Base-by-base conservation (phyloP, 441 rosid species). In the Erodium chrysanthum region DNA sequence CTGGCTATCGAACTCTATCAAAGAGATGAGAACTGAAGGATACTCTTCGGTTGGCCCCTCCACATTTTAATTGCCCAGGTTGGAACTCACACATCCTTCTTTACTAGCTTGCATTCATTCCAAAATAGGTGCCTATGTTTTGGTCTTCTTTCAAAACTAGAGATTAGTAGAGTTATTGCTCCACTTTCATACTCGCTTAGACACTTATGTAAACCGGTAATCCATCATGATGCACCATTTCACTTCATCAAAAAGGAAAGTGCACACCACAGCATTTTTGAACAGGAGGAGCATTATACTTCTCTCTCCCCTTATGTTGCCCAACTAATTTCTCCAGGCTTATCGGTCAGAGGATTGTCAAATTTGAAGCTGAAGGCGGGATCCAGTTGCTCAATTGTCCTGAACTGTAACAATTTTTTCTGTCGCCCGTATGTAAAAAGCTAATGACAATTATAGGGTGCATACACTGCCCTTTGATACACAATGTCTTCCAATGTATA, bases 1-100 rank as follows among this genome's bases (percentile, higher is more conserved):
- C 78, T 91, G 97, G 99, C 81, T 94, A 74, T 76, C 96, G 42
- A 64, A 84, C 62, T 88, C 96, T 0, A 80, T 94, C 62, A 91
- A 91, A 79, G 96, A 89, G 84, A 86, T 89, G 88, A 90, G 73
- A 81, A 95, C 97, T 40, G 91, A 92, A 65, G 98, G 98, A 72
- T 89, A 79, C 84, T 83, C 96, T 64, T 93, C 98, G 0, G 85
- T 80, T 58, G 92, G 92, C 69, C 80, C 95, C 70, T 84, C 90
- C 56, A 75, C 94, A 12, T 86, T 88, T 75, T 90, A 80, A 82
- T 72, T 20, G 17, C 75, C 67, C 70, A 75, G 86, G 90, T 84
- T 35, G 29, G 65, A 61, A 40, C 54, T 66, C n/a, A 5, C 54
- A 48, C 56, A 48, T 15, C 18, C 56, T 48, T 15, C 6, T 46